Conservation (phyloP, 441 rosid species). For the Pelargonium cotyledonis region DNA sequence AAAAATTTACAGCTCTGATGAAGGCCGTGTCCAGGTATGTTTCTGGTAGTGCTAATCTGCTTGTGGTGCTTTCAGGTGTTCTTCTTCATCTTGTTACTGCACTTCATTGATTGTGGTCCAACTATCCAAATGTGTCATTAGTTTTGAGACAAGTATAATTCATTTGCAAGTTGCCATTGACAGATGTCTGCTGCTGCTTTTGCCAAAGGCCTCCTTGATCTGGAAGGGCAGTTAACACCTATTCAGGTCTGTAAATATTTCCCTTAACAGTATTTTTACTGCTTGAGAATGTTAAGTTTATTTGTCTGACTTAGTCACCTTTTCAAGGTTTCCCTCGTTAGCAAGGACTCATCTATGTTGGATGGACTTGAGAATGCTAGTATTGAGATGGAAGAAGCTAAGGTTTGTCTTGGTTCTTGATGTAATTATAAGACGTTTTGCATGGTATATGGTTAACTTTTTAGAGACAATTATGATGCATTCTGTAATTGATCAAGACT, state of each 20-base stretch:
- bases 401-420: conserved; percentile 48
- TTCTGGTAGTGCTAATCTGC: conserved; percentile 13
- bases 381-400: conserved; percentile 93
- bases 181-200: conserved; percentile 99
- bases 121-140: neutral
- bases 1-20: conserved; percentile 99
- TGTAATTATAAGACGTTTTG: conserved; percentile 11
- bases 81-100: neutral
- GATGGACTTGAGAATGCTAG: conserved; percentile 99
- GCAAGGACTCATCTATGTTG: conserved; percentile 99
- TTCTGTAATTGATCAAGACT: no score
- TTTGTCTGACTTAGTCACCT: conserved; percentile 21
- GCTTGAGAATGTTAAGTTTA: conserved; percentile 20
- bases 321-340: conserved; percentile 93
- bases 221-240: conserved; percentile 98
- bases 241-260: conserved; percentile 61
- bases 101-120: conserved; percentile 4
- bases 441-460: neutral
- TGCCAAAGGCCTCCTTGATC: conserved; percentile 99
- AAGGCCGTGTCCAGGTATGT: conserved; percentile 97
- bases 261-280: conserved; percentile 12
- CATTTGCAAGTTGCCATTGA: conserved; percentile 20
- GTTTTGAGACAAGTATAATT: neutral
- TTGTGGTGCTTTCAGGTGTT: conserved; percentile 1
- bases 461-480: no score